Conservation (phyloP, 176 grass and related monocot genomes). For the Raddia guianensis region DNA sequence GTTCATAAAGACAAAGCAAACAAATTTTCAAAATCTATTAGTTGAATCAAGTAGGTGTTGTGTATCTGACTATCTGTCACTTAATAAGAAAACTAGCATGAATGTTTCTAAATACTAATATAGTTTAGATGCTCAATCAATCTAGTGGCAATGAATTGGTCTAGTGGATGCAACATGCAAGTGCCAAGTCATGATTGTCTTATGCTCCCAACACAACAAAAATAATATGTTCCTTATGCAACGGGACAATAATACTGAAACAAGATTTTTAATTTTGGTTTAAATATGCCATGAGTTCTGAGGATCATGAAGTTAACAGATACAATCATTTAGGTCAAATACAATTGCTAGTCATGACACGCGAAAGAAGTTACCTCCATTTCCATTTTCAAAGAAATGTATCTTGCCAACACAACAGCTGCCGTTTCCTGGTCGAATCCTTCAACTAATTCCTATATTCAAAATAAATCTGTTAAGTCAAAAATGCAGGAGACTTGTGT, state of each 20-base stretch:
- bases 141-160: neutral
- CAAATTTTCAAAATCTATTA: neutral
- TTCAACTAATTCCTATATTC: constrained; percentile 81
- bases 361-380: constrained; percentile 71
- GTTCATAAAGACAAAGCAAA: neutral
- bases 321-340: constrained; percentile 9
- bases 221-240: neutral
- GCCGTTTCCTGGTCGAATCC: constrained; percentile 99
- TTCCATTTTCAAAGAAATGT: constrained; percentile 99
- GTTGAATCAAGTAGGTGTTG: constrained; percentile 1
- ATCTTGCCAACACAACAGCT: constrained; percentile 94
- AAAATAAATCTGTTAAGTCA: constrained; percentile 25
- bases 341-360: neutral
- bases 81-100: neutral
- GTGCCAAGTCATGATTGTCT: neutral
- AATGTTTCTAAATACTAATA: no score
- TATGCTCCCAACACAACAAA: neutral
- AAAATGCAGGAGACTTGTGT: neutral
- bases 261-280: neutral
- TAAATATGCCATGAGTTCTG: no score
- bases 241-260: neutral
- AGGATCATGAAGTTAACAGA: no score
- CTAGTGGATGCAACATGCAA: neutral
- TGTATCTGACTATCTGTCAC: neutral
- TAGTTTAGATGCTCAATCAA: neutral